These are phyloP conservation scores for Fusarium anguioides DNA, from an alignment of 2,329 filamentous ascomycete species.

Conservation along the genomic window DNA sequence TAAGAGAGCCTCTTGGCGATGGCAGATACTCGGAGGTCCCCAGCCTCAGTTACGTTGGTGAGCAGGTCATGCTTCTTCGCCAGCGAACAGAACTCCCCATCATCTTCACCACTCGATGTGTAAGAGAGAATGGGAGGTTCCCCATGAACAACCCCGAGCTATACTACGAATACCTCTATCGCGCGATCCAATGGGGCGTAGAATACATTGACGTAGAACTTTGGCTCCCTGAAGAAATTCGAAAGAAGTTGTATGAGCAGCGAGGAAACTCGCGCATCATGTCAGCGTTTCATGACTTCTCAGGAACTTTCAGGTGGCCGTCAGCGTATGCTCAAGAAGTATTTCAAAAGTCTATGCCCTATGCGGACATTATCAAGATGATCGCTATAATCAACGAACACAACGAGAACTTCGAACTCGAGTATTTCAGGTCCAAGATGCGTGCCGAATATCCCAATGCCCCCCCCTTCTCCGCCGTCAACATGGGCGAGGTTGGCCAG, in stretches of 20 bases:
- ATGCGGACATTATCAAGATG: conserved; percentile 91
- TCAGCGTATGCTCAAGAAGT: conserved; percentile 76
- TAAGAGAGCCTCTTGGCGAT: conserved; percentile 75
- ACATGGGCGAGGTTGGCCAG: conserved; percentile 89
- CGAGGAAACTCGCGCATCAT: conserved; percentile 86
- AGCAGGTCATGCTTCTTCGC: conserved; percentile 85
- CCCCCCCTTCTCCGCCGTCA: conserved; percentile 83
- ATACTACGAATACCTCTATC: conserved; percentile 82
- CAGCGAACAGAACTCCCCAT: conserved; percentile 90
- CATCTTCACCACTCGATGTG: conserved; percentile 87
- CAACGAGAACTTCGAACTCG: conserved; percentile 89
- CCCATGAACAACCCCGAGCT: conserved; percentile 82
- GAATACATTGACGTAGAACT: conserved; percentile 92
- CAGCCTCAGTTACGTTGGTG: conserved; percentile 84
- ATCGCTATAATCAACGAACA: conserved; percentile 84
- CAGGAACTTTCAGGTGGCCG: conserved; percentile 85
- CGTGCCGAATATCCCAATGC: conserved; percentile 73
- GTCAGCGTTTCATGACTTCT: conserved; percentile 93
- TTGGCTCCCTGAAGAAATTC: conserved; percentile 83
- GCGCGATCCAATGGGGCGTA: conserved; percentile 88
- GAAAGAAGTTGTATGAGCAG: conserved; percentile 72
- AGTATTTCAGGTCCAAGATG: conserved; percentile 86
- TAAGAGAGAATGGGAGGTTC: conserved; percentile 83
- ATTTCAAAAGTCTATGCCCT: conserved; percentile 76
- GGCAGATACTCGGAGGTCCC: conserved; percentile 74